A percentile compares a stretch with the other conserved stretches of the same genome.
Evolutionary conservation across 2,329 filamentous ascomycete species (phyloP).

Genomic region (Aspergillus calidoustus): DNA sequence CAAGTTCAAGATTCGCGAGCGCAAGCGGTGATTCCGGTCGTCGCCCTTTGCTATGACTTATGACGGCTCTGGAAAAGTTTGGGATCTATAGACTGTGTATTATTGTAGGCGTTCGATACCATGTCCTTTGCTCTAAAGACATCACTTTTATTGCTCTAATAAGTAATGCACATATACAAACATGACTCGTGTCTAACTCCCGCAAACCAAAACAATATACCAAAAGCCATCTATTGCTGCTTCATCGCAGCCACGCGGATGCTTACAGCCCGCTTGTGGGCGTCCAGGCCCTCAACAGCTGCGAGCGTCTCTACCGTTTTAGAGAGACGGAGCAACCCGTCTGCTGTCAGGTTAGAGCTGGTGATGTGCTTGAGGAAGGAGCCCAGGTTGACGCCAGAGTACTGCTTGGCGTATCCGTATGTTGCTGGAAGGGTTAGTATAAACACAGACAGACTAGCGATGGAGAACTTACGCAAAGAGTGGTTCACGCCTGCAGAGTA

Average conservation of each 20-base stretch:
- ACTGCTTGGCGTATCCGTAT: conserved; percentile 97
- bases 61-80: conserved; percentile 27
- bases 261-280: conserved; percentile 77
- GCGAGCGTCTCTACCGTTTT: conserved; percentile 92
- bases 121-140: conserved; percentile 17
- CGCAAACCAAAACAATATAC: neutral
- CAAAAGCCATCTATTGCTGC: conserved; percentile 23
- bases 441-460: conserved; percentile 11
- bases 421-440: conserved; percentile 66
- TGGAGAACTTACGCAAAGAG: conserved; percentile 77
- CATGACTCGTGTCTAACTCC: conserved; percentile 14
- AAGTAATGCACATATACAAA: conserved; percentile 16
- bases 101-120: conserved; percentile 27
- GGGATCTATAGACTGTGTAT: conserved; percentile 12
- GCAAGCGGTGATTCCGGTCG: conserved; percentile 49
- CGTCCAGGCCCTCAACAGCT: conserved; percentile 91
- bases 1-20: conserved; percentile 67
- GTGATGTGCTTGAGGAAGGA: conserved; percentile 99
- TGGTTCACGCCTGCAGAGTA: conserved; percentile 99
- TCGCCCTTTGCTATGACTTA: conserved; percentile 19
- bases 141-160: conserved; percentile 20
- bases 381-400: conserved; percentile 93
- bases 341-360: conserved; percentile 82
- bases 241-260: conserved; percentile 60
- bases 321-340: conserved; percentile 85